These are phyloP conservation scores for Ulota crispa DNA, from an alignment of 225 moss, liverwort and hornwort species.

Conservation along the genomic window DNA sequence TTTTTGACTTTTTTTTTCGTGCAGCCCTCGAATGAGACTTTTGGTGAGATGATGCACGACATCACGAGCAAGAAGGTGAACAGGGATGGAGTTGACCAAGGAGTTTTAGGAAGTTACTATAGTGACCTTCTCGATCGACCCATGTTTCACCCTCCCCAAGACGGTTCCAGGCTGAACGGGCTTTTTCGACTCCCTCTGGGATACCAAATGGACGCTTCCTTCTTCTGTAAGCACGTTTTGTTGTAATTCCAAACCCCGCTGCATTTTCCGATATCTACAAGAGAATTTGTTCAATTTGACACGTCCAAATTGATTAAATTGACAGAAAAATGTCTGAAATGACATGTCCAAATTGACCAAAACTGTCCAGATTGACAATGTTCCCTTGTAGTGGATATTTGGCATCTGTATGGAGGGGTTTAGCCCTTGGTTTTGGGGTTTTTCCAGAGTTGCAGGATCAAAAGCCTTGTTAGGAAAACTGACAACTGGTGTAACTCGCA, in stretches of 20 bases:
- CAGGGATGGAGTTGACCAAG: constrained; percentile 86
- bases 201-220: constrained; percentile 98
- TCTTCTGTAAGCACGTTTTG: constrained; percentile 65
- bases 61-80: constrained; percentile 58
- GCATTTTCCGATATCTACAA: not conserved
- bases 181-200: constrained; percentile 82
- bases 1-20: constrained; percentile 17
- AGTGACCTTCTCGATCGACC: constrained; percentile 76
- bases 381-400: too few species aligned
- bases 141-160: constrained; percentile 75
- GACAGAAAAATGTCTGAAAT: too few species aligned
- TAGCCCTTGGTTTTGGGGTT: not conserved
- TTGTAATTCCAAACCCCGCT: not conserved
- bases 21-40: constrained; percentile 92
- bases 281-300: too few species aligned
- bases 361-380: too few species aligned
- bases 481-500: constrained; percentile 29
- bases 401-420: not conserved
- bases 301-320: too few species aligned
- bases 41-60: constrained; percentile 61
- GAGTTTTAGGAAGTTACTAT: constrained; percentile 72
- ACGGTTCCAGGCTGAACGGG: constrained; percentile 69
- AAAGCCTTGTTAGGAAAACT: not conserved
- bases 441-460: not conserved
- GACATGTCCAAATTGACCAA: too few species aligned